These are phyloP conservation scores for Raddia distichophylla DNA, from an alignment of 176 grass and related monocot species.

Conservation along the genomic window DNA sequence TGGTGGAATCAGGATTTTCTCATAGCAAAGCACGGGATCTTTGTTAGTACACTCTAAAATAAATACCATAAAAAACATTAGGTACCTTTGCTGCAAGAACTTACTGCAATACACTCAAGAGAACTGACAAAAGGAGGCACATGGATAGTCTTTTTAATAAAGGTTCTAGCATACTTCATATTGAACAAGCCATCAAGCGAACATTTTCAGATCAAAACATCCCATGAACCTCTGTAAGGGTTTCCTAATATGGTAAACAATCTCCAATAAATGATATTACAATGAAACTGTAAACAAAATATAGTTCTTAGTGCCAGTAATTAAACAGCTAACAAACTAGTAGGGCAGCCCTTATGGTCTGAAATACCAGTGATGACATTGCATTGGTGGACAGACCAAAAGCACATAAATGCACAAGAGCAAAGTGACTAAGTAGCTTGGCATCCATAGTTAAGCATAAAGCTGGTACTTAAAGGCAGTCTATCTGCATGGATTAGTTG, in stretches of 20 bases:
- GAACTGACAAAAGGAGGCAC: not conserved
- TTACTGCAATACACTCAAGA: not conserved
- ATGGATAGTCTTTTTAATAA: not conserved
- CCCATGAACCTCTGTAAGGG: not conserved
- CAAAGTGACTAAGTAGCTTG: not conserved
- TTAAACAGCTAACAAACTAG: not conserved
- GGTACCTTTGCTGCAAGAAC: not conserved
- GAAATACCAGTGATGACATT: not conserved
- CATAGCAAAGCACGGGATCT: too few species aligned
- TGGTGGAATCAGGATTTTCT: too few species aligned
- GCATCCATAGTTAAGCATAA: not conserved
- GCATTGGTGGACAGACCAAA: not conserved
- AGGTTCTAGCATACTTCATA: not conserved
- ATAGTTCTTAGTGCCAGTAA: not conserved
- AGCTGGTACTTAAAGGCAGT: not conserved
- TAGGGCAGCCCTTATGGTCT: not conserved
- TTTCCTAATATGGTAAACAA: not conserved
- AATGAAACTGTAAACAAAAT: slow-evolving; percentile 7
- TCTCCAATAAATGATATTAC: not conserved
- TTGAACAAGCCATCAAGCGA: not conserved
- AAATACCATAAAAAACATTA: not conserved
- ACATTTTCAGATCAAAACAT: not conserved
- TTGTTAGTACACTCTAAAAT: not conserved
- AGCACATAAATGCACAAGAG: not conserved
- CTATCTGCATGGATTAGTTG: not conserved